Conservation (phyloP, 2,329 filamentous ascomycete species). For the Penicillium sp. region DNA sequence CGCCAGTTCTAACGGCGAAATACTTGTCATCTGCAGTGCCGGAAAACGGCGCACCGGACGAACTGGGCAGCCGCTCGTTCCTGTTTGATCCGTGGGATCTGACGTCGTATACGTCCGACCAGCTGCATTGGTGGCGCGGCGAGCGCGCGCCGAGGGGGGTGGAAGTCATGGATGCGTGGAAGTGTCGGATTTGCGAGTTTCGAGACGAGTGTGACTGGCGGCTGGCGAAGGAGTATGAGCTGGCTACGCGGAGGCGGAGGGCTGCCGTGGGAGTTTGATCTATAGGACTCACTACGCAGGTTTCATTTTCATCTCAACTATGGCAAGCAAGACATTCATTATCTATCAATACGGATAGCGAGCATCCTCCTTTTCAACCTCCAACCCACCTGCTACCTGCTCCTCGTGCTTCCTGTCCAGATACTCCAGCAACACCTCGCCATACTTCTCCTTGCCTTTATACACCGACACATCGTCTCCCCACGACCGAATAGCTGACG, state of each 20-base stretch:
- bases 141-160: slow-evolving; percentile 70
- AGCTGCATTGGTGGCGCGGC: slow-evolving; percentile 87
- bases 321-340: too few relatives aligned
- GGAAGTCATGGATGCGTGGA: slow-evolving; percentile 78
- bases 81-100: slow-evolving; percentile 63
- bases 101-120: slow-evolving; percentile 61
- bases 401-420: slow-evolving; percentile 70
- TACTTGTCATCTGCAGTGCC: slow-evolving; percentile 35
- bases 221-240: slow-evolving; percentile 61
- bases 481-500: slow-evolving; percentile 77
- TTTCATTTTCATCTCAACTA: too few relatives aligned
- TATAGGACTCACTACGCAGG: too few relatives aligned
- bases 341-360: slow-evolving; percentile 57
- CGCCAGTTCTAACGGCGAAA: slow-evolving; percentile 42
- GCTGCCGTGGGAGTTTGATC: slow-evolving; percentile 14
- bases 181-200: slow-evolving; percentile 83
- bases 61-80: slow-evolving; percentile 58
- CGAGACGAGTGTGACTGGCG: slow-evolving; percentile 75
- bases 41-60: slow-evolving; percentile 15
- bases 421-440: slow-evolving; percentile 69
- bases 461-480: slow-evolving; percentile 71
- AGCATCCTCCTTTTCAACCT: slow-evolving; percentile 58
- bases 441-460: slow-evolving; percentile 73
- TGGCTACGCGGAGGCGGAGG: slow-evolving; percentile 31
- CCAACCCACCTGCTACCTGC: slow-evolving; percentile 65